Conservation (phyloP, 345 rosid genomes). For the Citrus hindsii region DNA sequence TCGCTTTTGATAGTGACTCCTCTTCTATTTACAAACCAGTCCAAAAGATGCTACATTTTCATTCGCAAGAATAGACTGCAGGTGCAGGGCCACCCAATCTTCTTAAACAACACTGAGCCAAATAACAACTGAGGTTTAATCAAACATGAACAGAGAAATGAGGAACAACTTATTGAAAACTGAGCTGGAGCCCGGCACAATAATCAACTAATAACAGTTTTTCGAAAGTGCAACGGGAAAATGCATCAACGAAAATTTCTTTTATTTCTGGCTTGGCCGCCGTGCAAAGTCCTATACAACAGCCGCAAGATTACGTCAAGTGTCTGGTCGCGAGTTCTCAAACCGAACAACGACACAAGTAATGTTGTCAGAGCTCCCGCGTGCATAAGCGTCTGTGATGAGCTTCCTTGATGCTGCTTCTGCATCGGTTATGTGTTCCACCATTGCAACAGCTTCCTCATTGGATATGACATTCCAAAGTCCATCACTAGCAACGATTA, state of each 20-base stretch:
- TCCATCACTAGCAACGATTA: constrained; percentile 61
- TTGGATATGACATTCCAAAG: constrained; percentile 62
- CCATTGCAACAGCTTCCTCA: constrained; percentile 43
- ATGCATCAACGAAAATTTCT: not conserved
- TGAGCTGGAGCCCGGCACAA: not conserved
- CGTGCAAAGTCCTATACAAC: not conserved
- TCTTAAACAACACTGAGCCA: not conserved
- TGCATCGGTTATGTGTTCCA: constrained; percentile 34
- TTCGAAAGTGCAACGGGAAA: not conserved
- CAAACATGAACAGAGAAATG: not conserved
- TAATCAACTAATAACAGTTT: not conserved
- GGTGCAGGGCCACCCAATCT: no score
- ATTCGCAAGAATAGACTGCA: no score
- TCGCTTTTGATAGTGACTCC: no score
- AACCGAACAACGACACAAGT: constrained; percentile 46
- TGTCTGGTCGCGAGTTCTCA: constrained; percentile 18
- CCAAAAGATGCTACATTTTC: not conserved
- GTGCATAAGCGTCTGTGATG: constrained; percentile 37
- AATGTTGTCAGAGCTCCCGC: constrained; percentile 53
- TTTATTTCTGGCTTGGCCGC: not conserved
- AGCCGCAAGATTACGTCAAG: not conserved
- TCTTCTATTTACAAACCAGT: no score
- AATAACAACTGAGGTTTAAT: not conserved
- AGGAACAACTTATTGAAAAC: constrained; percentile 2
- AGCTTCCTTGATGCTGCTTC: constrained; percentile 47